phyloP scores from a whole-genome alignment of 2,329 filamentous ascomycete species.

The Catunica adiposa region DNA sequence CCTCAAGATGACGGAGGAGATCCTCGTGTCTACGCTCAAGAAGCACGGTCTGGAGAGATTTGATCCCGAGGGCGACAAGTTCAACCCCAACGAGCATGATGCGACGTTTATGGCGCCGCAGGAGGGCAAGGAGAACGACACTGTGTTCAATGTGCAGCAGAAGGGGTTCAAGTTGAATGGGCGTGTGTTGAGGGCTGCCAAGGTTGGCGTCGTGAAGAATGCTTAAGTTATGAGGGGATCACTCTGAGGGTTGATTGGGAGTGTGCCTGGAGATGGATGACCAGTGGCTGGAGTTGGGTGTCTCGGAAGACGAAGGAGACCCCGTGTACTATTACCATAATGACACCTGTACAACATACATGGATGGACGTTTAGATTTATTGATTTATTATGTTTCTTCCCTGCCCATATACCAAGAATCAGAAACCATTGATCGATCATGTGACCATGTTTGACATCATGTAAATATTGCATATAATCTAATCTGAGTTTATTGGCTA shows the following conservation, averaged over 20 bases:
- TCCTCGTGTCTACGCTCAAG: conserved; percentile 73
- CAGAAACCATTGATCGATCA: no score
- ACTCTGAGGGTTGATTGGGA: no score
- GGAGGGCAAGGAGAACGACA: conserved; percentile 74
- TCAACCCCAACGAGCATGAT: conserved; percentile 93
- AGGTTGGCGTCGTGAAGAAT: conserved; percentile 94
- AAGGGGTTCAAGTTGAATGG: conserved; percentile 95
- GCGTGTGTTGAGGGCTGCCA: conserved; percentile 72
- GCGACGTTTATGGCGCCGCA: conserved; percentile 87
- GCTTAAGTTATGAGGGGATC: conserved; percentile 21
- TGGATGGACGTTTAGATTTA: background rate
- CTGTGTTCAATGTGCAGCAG: conserved; percentile 81
- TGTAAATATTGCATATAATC: background rate
- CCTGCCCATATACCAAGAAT: background rate
- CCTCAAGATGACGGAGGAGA: conserved; percentile 84
- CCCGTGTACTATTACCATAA: conserved; percentile 15
- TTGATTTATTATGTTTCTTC: background rate
- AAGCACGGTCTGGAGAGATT: conserved; percentile 91
- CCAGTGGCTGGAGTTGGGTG: background rate
- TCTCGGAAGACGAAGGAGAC: background rate
- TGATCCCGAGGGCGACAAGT: conserved; percentile 68
- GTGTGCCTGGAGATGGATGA: background rate
- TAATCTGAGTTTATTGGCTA: background rate
- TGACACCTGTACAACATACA: conserved; percentile 1
- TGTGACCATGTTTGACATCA: background rate